Conservation (phyloP, 1,139 yeast species). For the Lodderomyces metapsilosis region DNA sequence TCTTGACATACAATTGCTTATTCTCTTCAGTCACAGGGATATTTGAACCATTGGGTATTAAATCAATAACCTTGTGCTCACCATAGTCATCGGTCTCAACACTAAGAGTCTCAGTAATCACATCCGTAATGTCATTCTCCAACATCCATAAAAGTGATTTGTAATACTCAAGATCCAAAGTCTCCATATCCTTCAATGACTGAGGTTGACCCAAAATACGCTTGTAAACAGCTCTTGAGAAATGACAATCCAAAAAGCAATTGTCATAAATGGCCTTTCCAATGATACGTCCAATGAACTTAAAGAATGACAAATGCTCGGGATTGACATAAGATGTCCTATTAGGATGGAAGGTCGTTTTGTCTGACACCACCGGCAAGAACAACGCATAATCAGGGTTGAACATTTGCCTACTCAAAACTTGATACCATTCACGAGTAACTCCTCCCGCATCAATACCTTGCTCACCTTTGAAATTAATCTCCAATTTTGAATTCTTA, state of each 20-base stretch:
- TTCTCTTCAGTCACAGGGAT: constrained; percentile 88
- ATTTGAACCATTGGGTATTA: constrained; percentile 79
- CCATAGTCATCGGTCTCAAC: constrained; percentile 95
- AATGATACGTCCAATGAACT: constrained; percentile 89
- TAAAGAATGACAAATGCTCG: constrained; percentile 88
- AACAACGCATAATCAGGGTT: constrained; percentile 95
- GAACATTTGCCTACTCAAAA: constrained; percentile 90
- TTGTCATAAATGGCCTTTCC: constrained; percentile 93
- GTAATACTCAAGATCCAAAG: constrained; percentile 87
- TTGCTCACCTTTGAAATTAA: constrained; percentile 86
- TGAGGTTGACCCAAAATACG: constrained; percentile 78
- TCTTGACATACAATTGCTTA: constrained; percentile 83
- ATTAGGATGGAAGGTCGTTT: constrained; percentile 94
- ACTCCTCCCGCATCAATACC: constrained; percentile 99
- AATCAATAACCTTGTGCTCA: constrained; percentile 75
- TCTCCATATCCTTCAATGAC: constrained; percentile 91
- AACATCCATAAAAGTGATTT: constrained; percentile 95
- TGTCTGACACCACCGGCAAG: constrained; percentile 88
- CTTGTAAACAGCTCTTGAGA: constrained; percentile 93
- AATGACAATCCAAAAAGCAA: constrained; percentile 89
- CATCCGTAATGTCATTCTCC: constrained; percentile 94
- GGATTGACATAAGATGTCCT: constrained; percentile 91
- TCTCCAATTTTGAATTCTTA: constrained; percentile 69
- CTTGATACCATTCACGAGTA: constrained; percentile 97
- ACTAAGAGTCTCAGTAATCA: constrained; percentile 93